phyloP scores from a whole-genome alignment of 768 basidiomycete genomes.

The Dacryopinax primogenitus region DNA sequence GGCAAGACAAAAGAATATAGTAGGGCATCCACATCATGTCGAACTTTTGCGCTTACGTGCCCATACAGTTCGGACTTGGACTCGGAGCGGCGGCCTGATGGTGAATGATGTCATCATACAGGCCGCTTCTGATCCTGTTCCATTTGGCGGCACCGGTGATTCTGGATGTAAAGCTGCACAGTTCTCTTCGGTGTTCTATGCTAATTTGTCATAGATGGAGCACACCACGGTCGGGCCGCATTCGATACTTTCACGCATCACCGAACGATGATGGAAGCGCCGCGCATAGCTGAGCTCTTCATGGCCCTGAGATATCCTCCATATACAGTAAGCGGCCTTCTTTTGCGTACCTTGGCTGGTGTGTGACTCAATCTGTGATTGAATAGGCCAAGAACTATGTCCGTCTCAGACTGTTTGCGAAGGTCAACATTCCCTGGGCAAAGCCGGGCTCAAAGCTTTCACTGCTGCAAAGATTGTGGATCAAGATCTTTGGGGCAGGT shows the following conservation, averaged over 20 bases:
- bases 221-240: constrained; percentile 56
- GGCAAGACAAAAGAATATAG: constrained; percentile 48
- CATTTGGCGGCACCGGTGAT: constrained; percentile 60
- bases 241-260: constrained; percentile 72
- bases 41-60: neutral
- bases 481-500: constrained; percentile 17
- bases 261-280: constrained; percentile 41
- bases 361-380: neutral
- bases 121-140: constrained; percentile 43
- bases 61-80: constrained; percentile 33
- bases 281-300: constrained; percentile 29
- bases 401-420: constrained; percentile 21
- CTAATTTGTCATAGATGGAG: constrained; percentile 39
- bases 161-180: constrained; percentile 48
- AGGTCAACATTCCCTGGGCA: constrained; percentile 31
- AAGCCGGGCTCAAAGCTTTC: constrained; percentile 26
- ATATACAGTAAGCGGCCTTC: constrained; percentile 22
- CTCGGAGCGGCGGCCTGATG: constrained; percentile 54
- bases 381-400: constrained; percentile 22
- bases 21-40: constrained; percentile 19
- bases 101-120: constrained; percentile 64
- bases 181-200: constrained; percentile 1
- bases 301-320: constrained; percentile 31
- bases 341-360: neutral
- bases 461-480: constrained; percentile 37